Base-by-base conservation (phyloP, 805 yeast genomes). In the Torulaspora indica region DNA sequence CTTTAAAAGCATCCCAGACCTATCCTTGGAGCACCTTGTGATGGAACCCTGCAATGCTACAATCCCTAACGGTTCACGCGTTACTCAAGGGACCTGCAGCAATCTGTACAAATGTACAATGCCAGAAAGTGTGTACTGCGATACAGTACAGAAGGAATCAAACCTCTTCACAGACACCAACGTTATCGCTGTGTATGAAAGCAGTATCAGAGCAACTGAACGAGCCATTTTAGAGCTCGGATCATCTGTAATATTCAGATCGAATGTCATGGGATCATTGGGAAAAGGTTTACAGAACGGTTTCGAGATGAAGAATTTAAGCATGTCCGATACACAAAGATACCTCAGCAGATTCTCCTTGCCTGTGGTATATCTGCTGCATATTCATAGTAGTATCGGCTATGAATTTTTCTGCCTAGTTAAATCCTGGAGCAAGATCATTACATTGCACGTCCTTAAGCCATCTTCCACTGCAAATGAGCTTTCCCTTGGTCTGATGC, bases 261-360 rank as follows among this genome's bases (percentile, higher is more conserved):
- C 82, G 35, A 69, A 78, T 1, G 72, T 76, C 43, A 76, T 86
- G n/a, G 96, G 97, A 7, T 79, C 89, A 0, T 69, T 95, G 8
- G 95, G 97, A 6, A 78, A 76, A 55, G 95, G 96, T 23, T 68
- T 93, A 45, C 89, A 86, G 54, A 75, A 76, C 46, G 98, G 98
- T 0, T 95, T 95, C 63, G 78, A 83, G 10, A 58, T 76, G 44
- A 77, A 77, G 40, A 80, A 81, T 61, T 63, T 78, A 28, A 67
- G 69, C 23, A 59, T 66, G 42, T 66, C 74, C 5, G 76, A 78
- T 4, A 58, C 75, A 10, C 72, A 70, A 3, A 63, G 70, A 34
- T 87, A 88, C 55, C 65, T 88, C 51, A 65, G 70, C 39, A 65
- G 72, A 29, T 78, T 82, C 52, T 63, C 70, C 5, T 70, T 82